Base-by-base conservation (phyloP, 371 early-diverging fungal genomes). In the Coemansia sp. region DNA sequence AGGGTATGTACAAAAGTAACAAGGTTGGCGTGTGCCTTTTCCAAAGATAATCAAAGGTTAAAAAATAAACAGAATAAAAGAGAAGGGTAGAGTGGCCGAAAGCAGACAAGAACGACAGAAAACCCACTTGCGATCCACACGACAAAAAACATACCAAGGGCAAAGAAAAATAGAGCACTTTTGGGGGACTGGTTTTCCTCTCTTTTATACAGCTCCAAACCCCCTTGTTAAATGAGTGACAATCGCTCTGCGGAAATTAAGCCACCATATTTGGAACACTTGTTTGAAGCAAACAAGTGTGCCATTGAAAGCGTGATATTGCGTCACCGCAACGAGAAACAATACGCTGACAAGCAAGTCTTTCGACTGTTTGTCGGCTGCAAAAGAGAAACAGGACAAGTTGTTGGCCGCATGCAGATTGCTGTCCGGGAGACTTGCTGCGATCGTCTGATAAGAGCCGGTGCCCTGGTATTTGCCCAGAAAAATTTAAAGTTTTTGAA, bases 191-290 rank as follows among this genome's bases (percentile, higher is more conserved):
- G 28, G 28, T 5, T 28, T 28, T 28, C 28, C 28, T 28, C 28
- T 5, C 28, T 28, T 28, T 28, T 28, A 28, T 7, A 28, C 28
- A 28, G 28, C 33, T 20, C 26, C 48, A 37, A 12, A 26, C 47
- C 18, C 18, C 28, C 48, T 60, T 60, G 26, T 20, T 16, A 50
- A 48, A 61, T 61, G 48, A 37, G 61, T 30, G 50, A 48, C 61
- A 30, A 61, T 61, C 61, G 6, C 8, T 4, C 28, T n/a, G 48
- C 61, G 48, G 44, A 61, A 61, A 61, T 61, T 44, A 48, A 48
- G 48, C 61, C 50, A 30, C 61, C 61, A 30, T 16, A 61, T 61
- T 37, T 44, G 33, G 44, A 23, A 16, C 28, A 28, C 6, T 28
- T 28, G 28, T 28, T 28, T 28, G 28, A 26, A 2, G 47, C 47